Evolutionary conservation across 345 rosid species (phyloP), one percentile per base, ranked within the genome.

Genomic region (Capsella bursapastoris): DNA sequence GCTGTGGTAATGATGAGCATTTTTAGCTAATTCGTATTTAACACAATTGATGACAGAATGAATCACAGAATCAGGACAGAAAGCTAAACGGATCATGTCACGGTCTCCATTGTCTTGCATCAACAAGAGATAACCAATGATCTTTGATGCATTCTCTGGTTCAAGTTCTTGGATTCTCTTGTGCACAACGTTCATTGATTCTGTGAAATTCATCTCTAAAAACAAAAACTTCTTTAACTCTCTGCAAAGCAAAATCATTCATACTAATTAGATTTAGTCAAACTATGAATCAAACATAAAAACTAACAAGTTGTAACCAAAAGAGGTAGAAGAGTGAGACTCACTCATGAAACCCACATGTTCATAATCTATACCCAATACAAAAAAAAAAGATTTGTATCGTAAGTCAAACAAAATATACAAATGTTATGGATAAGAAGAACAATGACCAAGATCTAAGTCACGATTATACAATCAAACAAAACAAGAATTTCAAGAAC

Each of bases 41-140:
- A 89, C 99, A 62, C 79, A 85, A 57, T 65, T 69, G 79, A 95
- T 89, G 78, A 88, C 75, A 14, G 85, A 83, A 15, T 60, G 83
- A 62, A 95, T 84, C 55, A 73, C 71, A 34, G 83, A 67, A 69
- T 95, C 97, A 0, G 99, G 93, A 57, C 93, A 76, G 71, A 89
- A 89, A 25, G 99, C 98, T 8, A 92, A 76, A 35, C 99, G 87
- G 64, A 91, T 89, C 98, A 95, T 95, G 63, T 95, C 93, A 0
- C 81, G 81, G 27, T 92, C 91, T 0, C 89, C 82, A 13, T 94
- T 84, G 29, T 88, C 90, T 80, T 89, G 97, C 76, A 89, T 79
- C 15, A 91, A 79, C 52, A 92, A 86, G 71, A 76, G 80, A 76
- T 87, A 95, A 4, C 96, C 97, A 7, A 94, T 84, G 64, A 95